A percentile compares a stretch with the other conserved stretches of the same genome.
These are phyloP conservation scores for Tanozyma kutaoensis DNA, from an alignment of 805 yeast species.

Conservation along the genomic window DNA sequence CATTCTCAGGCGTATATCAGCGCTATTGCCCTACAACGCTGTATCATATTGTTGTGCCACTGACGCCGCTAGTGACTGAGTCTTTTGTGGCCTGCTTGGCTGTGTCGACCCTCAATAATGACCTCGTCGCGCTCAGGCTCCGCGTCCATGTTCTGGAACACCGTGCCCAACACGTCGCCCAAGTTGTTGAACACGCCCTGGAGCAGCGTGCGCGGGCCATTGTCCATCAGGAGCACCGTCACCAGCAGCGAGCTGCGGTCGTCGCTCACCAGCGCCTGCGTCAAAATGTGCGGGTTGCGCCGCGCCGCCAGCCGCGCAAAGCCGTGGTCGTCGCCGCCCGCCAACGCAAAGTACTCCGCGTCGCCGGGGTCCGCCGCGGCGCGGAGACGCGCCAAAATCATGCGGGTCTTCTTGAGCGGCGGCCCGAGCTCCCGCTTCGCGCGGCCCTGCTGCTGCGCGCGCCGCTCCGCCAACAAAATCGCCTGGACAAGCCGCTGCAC, in stretches of 20 bases:
- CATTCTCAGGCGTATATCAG: too few relatives aligned
- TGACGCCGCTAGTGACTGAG: too few relatives aligned
- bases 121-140: too few relatives aligned
- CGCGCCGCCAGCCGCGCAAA: conserved; percentile 13
- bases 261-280: neutral
- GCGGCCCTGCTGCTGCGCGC: conserved; percentile 24
- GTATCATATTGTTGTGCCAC: too few relatives aligned
- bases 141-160: too few relatives aligned
- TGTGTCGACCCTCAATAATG: too few relatives aligned
- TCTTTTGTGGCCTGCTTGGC: too few relatives aligned
- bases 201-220: conserved; percentile 1
- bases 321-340: conserved; percentile 11
- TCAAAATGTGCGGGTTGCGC: conserved; percentile 2
- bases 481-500: conserved; percentile 21
- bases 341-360: conserved; percentile 12
- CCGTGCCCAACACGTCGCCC: conserved; percentile 4
- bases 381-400: conserved; percentile 13
- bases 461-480: conserved; percentile 18
- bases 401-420: conserved; percentile 11
- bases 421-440: conserved; percentile 10
- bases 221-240: neutral
- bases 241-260: neutral
- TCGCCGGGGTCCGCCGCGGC: conserved; percentile 12
- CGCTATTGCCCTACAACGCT: too few relatives aligned
- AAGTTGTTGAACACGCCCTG: conserved; percentile 3